Evolutionary conservation across 1,284 basidiomycete species (phyloP).

Genomic region (Entoloma clypeatum): DNA sequence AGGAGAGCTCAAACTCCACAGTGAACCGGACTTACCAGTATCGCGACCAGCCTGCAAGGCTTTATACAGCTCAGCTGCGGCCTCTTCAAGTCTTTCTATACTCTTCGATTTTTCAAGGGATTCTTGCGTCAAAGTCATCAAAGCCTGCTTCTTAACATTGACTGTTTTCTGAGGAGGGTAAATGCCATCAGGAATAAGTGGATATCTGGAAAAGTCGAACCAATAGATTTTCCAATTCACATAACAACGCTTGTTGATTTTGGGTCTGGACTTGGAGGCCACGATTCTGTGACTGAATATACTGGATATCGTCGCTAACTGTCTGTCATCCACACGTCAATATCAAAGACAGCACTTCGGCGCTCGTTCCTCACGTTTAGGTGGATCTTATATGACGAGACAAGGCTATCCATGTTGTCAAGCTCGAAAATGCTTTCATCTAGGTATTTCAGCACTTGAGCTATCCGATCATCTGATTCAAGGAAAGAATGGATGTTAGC

Average conservation of each 20-base stretch:
- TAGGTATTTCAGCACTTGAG: constrained; percentile 82
- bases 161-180: constrained; percentile 74
- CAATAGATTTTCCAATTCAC: constrained; percentile 81
- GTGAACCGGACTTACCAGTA: constrained; percentile 48
- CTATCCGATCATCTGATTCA: constrained; percentile 87
- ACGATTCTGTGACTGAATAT: constrained; percentile 95
- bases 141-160: constrained; percentile 78
- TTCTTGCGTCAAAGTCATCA: constrained; percentile 80
- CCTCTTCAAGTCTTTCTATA: constrained; percentile 76
- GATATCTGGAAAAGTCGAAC: constrained; percentile 38
- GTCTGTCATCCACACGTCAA: constrained; percentile 50
- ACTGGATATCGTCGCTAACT: constrained; percentile 91
- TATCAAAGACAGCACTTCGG: neutral
- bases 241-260: constrained; percentile 84
- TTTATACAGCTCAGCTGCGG: constrained; percentile 91
- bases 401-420: constrained; percentile 80
- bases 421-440: constrained; percentile 85
- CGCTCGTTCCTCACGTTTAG: constrained; percentile 63
- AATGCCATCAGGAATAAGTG: neutral
- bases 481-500: constrained; percentile 97
- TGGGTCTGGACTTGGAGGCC: constrained; percentile 97
- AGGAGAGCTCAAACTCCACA: constrained; percentile 2
- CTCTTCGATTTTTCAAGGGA: constrained; percentile 77
- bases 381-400: constrained; percentile 92
- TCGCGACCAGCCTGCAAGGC: constrained; percentile 90